Percentiles rank a stretch among this genome's conserved stretches.
Conservation (phyloP, 2,329 filamentous ascomycete genomes). For the Fragosphaeria purpurea region DNA sequence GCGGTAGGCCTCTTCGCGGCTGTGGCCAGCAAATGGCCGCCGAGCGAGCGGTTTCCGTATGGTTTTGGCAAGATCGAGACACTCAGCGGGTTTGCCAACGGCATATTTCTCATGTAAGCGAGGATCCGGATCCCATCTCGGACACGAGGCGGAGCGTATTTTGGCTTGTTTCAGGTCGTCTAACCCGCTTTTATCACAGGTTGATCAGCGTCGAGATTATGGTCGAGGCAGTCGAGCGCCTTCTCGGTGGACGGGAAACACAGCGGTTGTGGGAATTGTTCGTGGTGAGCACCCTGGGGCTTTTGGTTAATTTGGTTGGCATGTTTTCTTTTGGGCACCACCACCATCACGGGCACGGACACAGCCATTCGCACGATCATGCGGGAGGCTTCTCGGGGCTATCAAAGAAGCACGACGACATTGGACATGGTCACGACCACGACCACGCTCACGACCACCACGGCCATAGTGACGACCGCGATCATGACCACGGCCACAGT, state of each 20-base stretch:
- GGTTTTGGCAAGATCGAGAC: conserved; percentile 97
- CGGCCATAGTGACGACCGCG: conserved; percentile 19
- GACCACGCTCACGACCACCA: conserved; percentile 17
- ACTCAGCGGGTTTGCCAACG: conserved; percentile 90
- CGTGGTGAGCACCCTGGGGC: conserved; percentile 74
- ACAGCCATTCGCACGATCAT: conserved; percentile 26
- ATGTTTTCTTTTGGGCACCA: conserved; percentile 74
- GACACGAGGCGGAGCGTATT: too few relatives aligned
- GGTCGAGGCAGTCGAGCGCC: conserved; percentile 82
- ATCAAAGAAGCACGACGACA: conserved; percentile 18
- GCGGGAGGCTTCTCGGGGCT: neutral
- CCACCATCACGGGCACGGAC: conserved; percentile 44
- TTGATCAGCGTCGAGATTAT: conserved; percentile 93
- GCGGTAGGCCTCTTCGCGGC: conserved; percentile 83
- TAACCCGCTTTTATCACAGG: conserved; percentile 29
- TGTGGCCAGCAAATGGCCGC: conserved; percentile 94
- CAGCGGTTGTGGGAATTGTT: conserved; percentile 79
- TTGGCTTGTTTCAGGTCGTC: neutral
- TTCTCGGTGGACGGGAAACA: conserved; percentile 75
- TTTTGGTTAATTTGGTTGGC: conserved; percentile 85
- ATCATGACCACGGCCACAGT: conserved; percentile 19
- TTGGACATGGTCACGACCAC: conserved; percentile 26
- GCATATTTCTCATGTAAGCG: conserved; percentile 77
- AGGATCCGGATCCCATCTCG: too few relatives aligned
- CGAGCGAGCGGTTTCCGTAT: conserved; percentile 80